Conservation (phyloP, 140 eudicot genomes). For the Bidens hawaiensis region DNA sequence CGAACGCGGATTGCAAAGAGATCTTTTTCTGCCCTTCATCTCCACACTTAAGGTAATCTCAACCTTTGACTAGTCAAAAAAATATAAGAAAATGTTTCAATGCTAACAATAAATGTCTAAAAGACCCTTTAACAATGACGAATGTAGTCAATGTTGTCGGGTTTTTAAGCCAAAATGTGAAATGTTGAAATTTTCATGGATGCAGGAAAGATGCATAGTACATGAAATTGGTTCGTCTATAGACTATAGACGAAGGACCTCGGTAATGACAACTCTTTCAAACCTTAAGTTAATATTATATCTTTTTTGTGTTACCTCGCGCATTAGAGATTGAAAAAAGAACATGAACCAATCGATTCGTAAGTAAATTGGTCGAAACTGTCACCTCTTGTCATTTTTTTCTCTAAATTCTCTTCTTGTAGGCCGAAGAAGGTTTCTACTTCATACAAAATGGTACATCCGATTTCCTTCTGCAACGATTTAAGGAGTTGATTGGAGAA, state of each 20-base stretch:
- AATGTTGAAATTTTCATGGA: slow-evolving; percentile 4
- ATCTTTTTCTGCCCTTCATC: slow-evolving; percentile 73
- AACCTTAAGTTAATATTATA: neutral
- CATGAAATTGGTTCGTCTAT: slow-evolving; percentile 88
- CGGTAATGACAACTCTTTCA: slow-evolving; percentile 39
- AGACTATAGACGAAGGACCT: slow-evolving; percentile 83
- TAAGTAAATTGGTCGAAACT: neutral
- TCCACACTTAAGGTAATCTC: slow-evolving; percentile 63
- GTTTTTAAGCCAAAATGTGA: neutral
- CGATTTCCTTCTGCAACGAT: slow-evolving; percentile 49
- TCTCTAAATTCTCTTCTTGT: slow-evolving; percentile 1
- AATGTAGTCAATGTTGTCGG: neutral
- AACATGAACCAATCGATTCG: neutral
- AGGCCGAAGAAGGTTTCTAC: slow-evolving; percentile 89
- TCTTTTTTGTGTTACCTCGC: neutral
- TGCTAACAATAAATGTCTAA: neutral
- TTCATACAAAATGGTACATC: slow-evolving; percentile 55
- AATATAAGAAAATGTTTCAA: neutral
- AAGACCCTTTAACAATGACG: neutral
- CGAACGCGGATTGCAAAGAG: slow-evolving; percentile 82
- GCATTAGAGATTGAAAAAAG: neutral
- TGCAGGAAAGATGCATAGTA: slow-evolving; percentile 84
- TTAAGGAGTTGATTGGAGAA: slow-evolving; percentile 55
- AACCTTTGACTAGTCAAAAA: neutral
- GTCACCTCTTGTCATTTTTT: neutral